These are phyloP conservation scores for Coniochaeta sp. DNA, from an alignment of 2,329 filamentous ascomycete genomes.

Conservation along the genomic window DNA sequence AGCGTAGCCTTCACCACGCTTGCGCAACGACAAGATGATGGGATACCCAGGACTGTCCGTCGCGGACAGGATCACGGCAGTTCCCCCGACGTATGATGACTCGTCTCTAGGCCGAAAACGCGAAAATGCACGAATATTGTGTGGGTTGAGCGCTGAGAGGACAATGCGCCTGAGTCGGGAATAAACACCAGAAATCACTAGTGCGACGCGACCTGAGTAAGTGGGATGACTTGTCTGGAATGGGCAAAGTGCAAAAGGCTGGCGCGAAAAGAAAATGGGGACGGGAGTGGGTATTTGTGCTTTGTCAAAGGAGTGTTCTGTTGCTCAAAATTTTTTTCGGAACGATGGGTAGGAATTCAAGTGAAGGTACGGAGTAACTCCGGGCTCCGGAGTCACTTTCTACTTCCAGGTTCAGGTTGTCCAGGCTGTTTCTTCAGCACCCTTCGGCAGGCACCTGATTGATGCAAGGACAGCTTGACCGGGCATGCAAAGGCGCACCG, in stretches of 20 bases:
- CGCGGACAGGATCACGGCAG: background rate
- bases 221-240: conserved; percentile 1
- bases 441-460: no score
- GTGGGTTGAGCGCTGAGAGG: background rate
- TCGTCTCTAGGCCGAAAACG: background rate
- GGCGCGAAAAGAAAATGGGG: background rate
- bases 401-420: no score
- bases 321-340: background rate
- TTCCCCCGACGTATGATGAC: background rate
- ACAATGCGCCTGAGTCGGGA: background rate
- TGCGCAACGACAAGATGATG: background rate
- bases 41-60: background rate
- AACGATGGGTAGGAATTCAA: background rate
- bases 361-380: background rate
- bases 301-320: background rate
- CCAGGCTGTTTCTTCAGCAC: no score
- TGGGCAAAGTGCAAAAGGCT: background rate
- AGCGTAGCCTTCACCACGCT: background rate
- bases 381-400: background rate
- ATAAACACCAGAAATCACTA: background rate
- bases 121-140: background rate
- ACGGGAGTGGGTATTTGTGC: background rate
- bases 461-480: no score
- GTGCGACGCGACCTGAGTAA: background rate
- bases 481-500: background rate